Evolutionary conservation across 257 asterid genomes (phyloP).

Genomic region (Pogostemon cablin): DNA sequence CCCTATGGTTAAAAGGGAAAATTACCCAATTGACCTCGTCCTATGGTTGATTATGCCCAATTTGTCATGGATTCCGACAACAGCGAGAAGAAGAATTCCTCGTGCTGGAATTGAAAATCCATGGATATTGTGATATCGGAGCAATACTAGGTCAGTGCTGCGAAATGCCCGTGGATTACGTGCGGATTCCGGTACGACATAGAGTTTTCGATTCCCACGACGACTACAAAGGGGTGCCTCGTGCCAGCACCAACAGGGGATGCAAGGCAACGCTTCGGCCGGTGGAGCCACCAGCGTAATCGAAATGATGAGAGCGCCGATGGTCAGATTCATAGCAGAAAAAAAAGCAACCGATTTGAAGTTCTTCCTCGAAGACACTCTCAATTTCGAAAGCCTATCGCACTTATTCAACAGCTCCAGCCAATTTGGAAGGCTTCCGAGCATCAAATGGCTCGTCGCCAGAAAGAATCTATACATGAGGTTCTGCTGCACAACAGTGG

Average conservation of each 20-base stretch:
- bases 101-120: too few species aligned
- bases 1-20: too few species aligned
- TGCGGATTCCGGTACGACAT: constrained; percentile 3
- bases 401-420: constrained; percentile 35
- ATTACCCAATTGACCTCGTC: too few species aligned
- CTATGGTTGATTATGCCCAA: too few species aligned
- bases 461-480: too few species aligned
- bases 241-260: constrained; percentile 51
- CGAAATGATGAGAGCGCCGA: constrained; percentile 49
- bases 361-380: constrained; percentile 43
- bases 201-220: constrained; percentile 44
- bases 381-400: constrained; percentile 40
- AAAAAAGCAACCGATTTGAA: constrained; percentile 45
- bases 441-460: too few species aligned
- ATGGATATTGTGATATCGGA: neutral
- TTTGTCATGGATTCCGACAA: too few species aligned
- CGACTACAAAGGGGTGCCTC: constrained; percentile 47
- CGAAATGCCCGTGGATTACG: constrained; percentile 54
- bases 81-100: too few species aligned
- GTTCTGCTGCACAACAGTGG: too few species aligned
- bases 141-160: constrained; percentile 52
- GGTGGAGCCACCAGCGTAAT: constrained; percentile 45
- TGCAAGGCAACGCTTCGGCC: constrained; percentile 40
- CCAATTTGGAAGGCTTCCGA: too few species aligned
- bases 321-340: constrained; percentile 39